A percentile compares a stretch with the other conserved stretches of the same genome.
Evolutionary conservation across 805 yeast genomes (phyloP).

Genomic region (Candida piceae): DNA sequence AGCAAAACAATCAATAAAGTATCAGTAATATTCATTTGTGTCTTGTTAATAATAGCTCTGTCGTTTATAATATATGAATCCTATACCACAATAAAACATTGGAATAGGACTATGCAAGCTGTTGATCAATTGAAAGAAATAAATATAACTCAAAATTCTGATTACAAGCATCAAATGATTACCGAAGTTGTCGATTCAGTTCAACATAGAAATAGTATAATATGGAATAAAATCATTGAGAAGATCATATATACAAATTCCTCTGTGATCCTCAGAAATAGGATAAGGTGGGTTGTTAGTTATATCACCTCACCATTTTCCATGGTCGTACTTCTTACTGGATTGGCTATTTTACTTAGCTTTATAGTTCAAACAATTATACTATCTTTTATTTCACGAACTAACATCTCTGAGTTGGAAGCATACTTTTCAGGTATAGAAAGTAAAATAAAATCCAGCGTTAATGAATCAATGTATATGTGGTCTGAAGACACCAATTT

Average conservation of each 20-base stretch:
- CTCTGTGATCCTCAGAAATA: too few species aligned
- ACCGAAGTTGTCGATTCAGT: conserved; percentile 24
- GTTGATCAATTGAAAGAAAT: conserved; percentile 18
- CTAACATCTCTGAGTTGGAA: conserved; percentile 8
- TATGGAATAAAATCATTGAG: conserved; percentile 14
- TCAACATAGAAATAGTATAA: conserved; percentile 19
- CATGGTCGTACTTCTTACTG: conserved; percentile 43
- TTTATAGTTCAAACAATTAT: conserved; percentile 52
- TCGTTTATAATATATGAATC: conserved; percentile 37
- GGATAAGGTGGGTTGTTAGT: conserved; percentile 38
- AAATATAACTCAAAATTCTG: background rate
- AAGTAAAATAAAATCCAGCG: conserved; percentile 8
- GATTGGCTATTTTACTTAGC: conserved; percentile 50
- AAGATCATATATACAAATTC: too few species aligned
- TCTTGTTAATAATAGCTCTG: conserved; percentile 38
- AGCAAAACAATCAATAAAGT: conserved; percentile 29
- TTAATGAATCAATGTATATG: conserved; percentile 30
- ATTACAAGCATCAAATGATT: conserved; percentile 10
- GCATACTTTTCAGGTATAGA: conserved; percentile 8
- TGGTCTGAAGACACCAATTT: conserved; percentile 59
- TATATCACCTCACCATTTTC: conserved; percentile 54
- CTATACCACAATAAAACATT: conserved; percentile 40
- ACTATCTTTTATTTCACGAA: conserved; percentile 22
- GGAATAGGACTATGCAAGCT: conserved; percentile 41
- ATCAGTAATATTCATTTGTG: conserved; percentile 34